Evolutionary conservation across 805 yeast species (phyloP).

Genomic region (Wickerhamomyces bovis): DNA sequence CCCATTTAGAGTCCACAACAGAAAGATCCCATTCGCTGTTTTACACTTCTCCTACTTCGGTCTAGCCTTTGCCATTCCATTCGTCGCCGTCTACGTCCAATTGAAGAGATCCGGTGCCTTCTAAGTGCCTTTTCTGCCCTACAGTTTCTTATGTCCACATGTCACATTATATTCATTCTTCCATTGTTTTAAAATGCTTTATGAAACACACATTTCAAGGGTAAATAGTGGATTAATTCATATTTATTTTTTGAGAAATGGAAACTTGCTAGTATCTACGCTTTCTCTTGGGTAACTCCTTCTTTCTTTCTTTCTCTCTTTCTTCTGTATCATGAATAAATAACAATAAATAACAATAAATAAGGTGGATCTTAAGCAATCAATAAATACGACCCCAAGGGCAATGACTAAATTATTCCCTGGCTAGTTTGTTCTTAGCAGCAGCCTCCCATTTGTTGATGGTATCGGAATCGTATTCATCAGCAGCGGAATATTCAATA

Average conservation of each 20-base stretch:
- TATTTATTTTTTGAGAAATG: not conserved
- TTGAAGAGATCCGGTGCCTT: slow-evolving; percentile 77
- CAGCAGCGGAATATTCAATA: slow-evolving; percentile 14
- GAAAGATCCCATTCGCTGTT: slow-evolving; percentile 82
- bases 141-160: not conserved
- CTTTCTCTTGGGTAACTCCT: too few relatives aligned
- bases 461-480: slow-evolving; percentile 15
- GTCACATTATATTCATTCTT: not conserved
- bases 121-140: slow-evolving; percentile 14
- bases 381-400: slow-evolving; percentile 1
- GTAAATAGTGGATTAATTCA: not conserved
- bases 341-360: slow-evolving; percentile 3
- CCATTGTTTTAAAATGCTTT: not conserved
- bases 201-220: not conserved
- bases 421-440: slow-evolving; percentile 5
- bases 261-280: too few relatives aligned
- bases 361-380: not conserved
- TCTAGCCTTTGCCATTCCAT: slow-evolving; percentile 70
- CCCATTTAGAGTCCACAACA: slow-evolving; percentile 91
- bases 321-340: slow-evolving; percentile 3
- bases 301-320: too few relatives aligned
- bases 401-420: not conserved
- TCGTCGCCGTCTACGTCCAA: slow-evolving; percentile 73
- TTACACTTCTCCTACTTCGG: slow-evolving; percentile 77
- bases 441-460: slow-evolving; percentile 23